Base-by-base conservation (phyloP, 2,329 filamentous ascomycete genomes). In the Arthrobotrys sphaeroides region DNA sequence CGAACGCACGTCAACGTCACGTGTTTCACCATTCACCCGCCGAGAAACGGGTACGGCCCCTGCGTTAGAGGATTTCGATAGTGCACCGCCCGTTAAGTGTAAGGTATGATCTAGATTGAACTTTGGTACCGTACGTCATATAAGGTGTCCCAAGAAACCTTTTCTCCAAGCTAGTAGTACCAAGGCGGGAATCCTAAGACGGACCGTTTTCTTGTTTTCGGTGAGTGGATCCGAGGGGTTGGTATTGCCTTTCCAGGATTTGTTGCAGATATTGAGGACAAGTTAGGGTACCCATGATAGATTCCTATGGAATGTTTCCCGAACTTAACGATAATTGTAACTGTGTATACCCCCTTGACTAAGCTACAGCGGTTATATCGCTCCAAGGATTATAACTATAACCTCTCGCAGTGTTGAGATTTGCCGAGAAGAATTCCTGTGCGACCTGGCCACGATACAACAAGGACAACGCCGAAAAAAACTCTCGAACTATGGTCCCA, bases 61-160 rank as follows among this genome's bases (percentile, higher is more conserved):
- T 55, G 51, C 51, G 16, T 55, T 36, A 38, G 28, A 31, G 22
- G 13, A n/a, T n/a, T n/a, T 36, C 28, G 16, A 36, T 55, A 24
- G 28, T 38, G 51, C 51, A 24, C 51, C 18, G 51, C 51, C 12
- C 18, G 20, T 38, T n/a, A 38, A 18, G 16, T n/a, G n/a, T n/a
- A 45, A 47, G 6, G 22, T 26, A 26, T 26, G 10, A 22, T 55
- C 20, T 55, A 36, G 31, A 36, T 36, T 36, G 22, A 3, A 12
- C 49, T 16, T 33, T 20, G n/a, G n/a, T n/a, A n/a, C n/a, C 28
- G 24, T 55, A 53, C 51, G 51, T 55, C 51, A 55, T 55, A 33
- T 10, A 6, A n/a, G n/a, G 7, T 3, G 7, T 9, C 31, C 16
- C 12, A 31, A 24, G 45, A 3, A 51, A 28, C n/a, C n/a, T 38